Base-by-base conservation (phyloP, 2,329 filamentous ascomycete species). In the Fusarium sp. region DNA sequence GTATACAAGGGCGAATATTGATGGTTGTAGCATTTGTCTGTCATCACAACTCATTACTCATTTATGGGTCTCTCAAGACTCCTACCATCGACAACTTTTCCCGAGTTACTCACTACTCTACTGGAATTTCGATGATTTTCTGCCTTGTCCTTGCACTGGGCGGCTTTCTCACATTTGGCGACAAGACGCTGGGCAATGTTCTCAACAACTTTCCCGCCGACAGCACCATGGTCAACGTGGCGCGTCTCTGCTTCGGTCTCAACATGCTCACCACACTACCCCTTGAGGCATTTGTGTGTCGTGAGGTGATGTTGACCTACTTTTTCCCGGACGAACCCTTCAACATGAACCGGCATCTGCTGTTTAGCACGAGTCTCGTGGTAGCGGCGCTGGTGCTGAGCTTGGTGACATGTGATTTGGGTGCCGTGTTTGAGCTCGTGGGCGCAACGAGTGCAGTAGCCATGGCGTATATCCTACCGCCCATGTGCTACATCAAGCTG, bases 251-350 rank as follows among this genome's bases (percentile, higher is more conserved):
- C 84, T 98, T 99, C 81, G 97, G 97, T 2, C 89, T 99, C 76
- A 99, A 99, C 87, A 99, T 99, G 97, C 91, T 99, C 79, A 98
- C 97, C 16, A 98, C 97, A 2, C 87, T 99, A 39, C 97, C 97
- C 0, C 92, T 99, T 69, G 97, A 99, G 86, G 95, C 95, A 18
- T 99, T 99, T 82, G 97, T 99, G 64, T 99, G 97, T 84, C 91
- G 97, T 80, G 97, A 98, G 84, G 95, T 98, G 73, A 97, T 98
- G 94, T 90, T 94, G 76, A 95, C 94, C 73, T 98, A 97, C 83
- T 92, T 88, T 81, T 92, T 88, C 78, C 90, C 89, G 1, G 87
- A 86, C 69, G 94, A 86, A 76, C 93, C 93, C 0, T 97, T 95
- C 85, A 92, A 95, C 81, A 91, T 95, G 78, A 92, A 92, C 73